A percentile compares a stretch with the other conserved stretches of the same genome.
These are phyloP conservation scores for Kuraishia piskuri DNA, from an alignment of 805 yeast genomes.

Conservation along the genomic window DNA sequence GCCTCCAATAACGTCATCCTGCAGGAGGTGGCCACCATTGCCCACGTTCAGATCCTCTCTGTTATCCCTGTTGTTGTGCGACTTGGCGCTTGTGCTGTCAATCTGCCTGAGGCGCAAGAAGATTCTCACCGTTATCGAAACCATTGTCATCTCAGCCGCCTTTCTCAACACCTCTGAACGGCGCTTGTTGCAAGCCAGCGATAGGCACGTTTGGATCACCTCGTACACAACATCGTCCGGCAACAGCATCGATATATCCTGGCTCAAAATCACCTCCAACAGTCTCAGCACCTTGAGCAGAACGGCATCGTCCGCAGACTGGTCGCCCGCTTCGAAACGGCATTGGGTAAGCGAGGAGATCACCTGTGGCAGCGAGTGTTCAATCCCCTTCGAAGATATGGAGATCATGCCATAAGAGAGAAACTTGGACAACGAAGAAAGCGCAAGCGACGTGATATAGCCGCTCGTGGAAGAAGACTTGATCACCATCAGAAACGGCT, in stretches of 20 bases:
- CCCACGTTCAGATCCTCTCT: slow-evolving; percentile 16
- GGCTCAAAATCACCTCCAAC: slow-evolving; percentile 56
- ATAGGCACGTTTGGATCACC: slow-evolving; percentile 83
- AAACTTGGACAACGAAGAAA: slow-evolving; percentile 68
- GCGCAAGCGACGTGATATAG: slow-evolving; percentile 71
- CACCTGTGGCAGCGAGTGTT: slow-evolving; percentile 52
- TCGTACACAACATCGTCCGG: slow-evolving; percentile 82
- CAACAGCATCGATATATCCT: slow-evolving; percentile 56
- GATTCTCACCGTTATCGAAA: slow-evolving; percentile 57
- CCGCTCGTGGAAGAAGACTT: slow-evolving; percentile 85
- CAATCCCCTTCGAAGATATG: slow-evolving; percentile 42
- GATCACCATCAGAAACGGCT: slow-evolving; percentile 80
- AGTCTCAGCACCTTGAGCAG: slow-evolving; percentile 73
- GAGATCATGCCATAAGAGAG: slow-evolving; percentile 63
- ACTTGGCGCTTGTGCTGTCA: slow-evolving; percentile 22
- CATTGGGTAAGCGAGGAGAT: slow-evolving; percentile 82
- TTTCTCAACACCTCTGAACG: slow-evolving; percentile 83
- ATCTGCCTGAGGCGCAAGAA: slow-evolving; percentile 53
- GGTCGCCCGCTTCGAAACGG: slow-evolving; percentile 92
- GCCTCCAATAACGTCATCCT: slow-evolving; percentile 54
- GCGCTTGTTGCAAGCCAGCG: slow-evolving; percentile 86
- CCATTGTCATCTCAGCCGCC: slow-evolving; percentile 80
- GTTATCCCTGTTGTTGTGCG: slow-evolving; percentile 19
- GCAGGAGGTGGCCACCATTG: slow-evolving; percentile 26
- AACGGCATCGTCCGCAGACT: slow-evolving; percentile 85